Conservation (phyloP, 208 protist species). For the Spongospora subterranea region DNA sequence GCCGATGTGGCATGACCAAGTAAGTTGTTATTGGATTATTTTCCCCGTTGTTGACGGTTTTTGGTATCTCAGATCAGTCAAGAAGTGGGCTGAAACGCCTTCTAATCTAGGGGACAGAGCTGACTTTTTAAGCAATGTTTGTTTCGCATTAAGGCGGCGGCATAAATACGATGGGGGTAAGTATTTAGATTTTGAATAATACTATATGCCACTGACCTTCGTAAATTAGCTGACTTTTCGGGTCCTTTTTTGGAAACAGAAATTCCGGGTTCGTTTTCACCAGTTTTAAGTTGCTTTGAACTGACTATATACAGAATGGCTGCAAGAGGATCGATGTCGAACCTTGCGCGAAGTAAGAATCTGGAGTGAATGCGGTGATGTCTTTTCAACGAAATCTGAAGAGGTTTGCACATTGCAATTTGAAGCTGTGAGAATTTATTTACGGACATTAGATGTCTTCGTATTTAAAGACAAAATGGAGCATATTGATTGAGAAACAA, state of each 20-base stretch:
- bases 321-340: not conserved
- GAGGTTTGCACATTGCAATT: constrained; percentile 14
- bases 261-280: not conserved
- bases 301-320: not conserved
- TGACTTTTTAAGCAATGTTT: constrained; percentile 32
- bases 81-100: not conserved
- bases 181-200: not conserved
- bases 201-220: not conserved
- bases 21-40: not conserved
- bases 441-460: not conserved
- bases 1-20: constrained; percentile 45
- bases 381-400: not conserved
- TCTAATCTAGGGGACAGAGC: not conserved
- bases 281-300: not conserved
- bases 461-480: not conserved
- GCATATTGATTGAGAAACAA: not conserved
- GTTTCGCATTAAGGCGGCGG: not conserved
- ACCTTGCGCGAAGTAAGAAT: not conserved
- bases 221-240: constrained; percentile 18
- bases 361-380: constrained; percentile 51
- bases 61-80: not conserved
- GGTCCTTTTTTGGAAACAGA: constrained; percentile 32
- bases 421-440: not conserved
- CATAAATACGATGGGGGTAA: constrained; percentile 47
- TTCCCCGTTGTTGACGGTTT: not conserved